These are phyloP conservation scores for Globisporangium radiosum DNA, from an alignment of 352 stramenopile genomes.

Conservation along the genomic window DNA sequence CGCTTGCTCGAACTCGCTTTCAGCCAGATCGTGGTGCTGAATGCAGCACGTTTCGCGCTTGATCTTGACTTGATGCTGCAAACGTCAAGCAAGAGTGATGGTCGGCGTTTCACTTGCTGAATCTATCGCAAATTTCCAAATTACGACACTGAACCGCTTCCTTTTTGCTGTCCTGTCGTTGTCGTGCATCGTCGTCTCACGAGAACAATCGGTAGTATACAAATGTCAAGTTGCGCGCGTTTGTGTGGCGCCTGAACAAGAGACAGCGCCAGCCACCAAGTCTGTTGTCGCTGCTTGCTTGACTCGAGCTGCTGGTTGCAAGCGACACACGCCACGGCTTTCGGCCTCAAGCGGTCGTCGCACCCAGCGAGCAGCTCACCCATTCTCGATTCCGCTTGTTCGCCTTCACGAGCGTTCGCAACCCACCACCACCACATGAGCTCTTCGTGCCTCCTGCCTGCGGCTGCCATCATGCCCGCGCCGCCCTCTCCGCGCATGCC, in stretches of 20 bases:
- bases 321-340: not conserved
- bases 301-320: too few relatives aligned
- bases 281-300: not conserved
- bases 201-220: not conserved
- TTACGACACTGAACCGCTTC: too few relatives aligned
- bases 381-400: conserved; percentile 6
- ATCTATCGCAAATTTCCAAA: too few relatives aligned
- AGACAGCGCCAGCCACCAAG: conserved; percentile 6
- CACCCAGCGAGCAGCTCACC: not conserved
- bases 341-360: not conserved
- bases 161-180: too few relatives aligned
- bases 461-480: conserved; percentile 24
- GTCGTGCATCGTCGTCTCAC: not conserved
- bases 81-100: too few relatives aligned
- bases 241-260: not conserved
- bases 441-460: conserved; percentile 42
- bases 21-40: too few relatives aligned
- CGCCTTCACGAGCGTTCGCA: not conserved
- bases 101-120: too few relatives aligned
- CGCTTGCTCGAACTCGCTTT: too few relatives aligned
- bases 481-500: conserved; percentile 19
- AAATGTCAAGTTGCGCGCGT: not conserved
- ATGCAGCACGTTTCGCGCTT: too few relatives aligned
- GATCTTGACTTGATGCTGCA: too few relatives aligned
- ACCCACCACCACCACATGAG: conserved; percentile 31